phyloP scores from a whole-genome alignment of 2,329 filamentous ascomycete genomes.

The Hypoxylon sp. region DNA sequence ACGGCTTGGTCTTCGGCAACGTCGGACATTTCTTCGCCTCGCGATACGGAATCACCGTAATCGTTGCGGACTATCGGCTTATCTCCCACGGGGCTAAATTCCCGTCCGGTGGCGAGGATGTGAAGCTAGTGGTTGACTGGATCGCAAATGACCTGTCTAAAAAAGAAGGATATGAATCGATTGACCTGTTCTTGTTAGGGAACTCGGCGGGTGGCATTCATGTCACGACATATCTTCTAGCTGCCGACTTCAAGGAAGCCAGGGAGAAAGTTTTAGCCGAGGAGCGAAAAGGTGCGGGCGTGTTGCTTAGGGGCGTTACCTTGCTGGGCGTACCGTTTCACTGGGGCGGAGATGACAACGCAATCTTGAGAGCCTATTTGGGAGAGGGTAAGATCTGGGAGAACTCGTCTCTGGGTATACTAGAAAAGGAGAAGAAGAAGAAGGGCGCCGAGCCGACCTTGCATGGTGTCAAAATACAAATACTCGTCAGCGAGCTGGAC shows the following conservation, averaged over 20 bases:
- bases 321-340: slow-evolving; percentile 51
- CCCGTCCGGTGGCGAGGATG: slow-evolving; percentile 60
- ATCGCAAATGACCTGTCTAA: slow-evolving; percentile 46
- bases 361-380: slow-evolving; percentile 45
- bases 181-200: slow-evolving; percentile 58
- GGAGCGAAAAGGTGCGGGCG: slow-evolving; percentile 30
- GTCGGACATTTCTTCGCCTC: slow-evolving; percentile 59
- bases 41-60: slow-evolving; percentile 54
- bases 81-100: slow-evolving; percentile 58
- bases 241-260: slow-evolving; percentile 44
- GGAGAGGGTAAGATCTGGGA: slow-evolving; percentile 47
- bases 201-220: slow-evolving; percentile 61
- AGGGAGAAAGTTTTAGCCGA: slow-evolving; percentile 33
- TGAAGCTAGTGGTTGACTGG: slow-evolving; percentile 57
- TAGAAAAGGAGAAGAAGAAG: slow-evolving; percentile 45
- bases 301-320: slow-evolving; percentile 45
- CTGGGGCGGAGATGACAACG: slow-evolving; percentile 46
- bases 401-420: slow-evolving; percentile 45
- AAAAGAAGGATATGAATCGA: slow-evolving; percentile 47
- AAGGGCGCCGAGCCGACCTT: slow-evolving; percentile 35
- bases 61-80: slow-evolving; percentile 59
- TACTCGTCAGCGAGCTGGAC: slow-evolving; percentile 52
- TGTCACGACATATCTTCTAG: slow-evolving; percentile 56
- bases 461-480: slow-evolving; percentile 44
- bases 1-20: slow-evolving; percentile 55